phyloP scores from a whole-genome alignment of 768 basidiomycete species.

The Russula sp. region DNA sequence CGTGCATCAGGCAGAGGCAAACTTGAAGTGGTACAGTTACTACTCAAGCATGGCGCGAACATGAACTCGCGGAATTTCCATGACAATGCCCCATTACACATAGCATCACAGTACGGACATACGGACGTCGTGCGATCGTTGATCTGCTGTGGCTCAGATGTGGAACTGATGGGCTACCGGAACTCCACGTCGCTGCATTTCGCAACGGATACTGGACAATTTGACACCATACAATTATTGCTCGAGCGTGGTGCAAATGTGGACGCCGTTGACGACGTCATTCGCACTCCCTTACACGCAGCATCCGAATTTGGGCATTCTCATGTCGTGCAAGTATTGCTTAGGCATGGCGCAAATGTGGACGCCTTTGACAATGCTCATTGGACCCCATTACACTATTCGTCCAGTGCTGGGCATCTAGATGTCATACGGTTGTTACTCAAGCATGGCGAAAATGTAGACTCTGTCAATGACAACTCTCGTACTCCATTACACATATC shows the following conservation, averaged over 20 bases:
- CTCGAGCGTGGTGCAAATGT: too few relatives aligned
- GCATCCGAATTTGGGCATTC: too few relatives aligned
- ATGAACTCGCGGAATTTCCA: background rate
- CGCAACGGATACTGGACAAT: background rate
- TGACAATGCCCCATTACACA: background rate
- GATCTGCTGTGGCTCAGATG: background rate
- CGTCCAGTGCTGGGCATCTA: too few relatives aligned
- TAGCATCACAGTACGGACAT: background rate
- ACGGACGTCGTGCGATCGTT: background rate
- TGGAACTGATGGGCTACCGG: background rate
- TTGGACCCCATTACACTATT: too few relatives aligned
- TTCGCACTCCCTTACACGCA: too few relatives aligned
- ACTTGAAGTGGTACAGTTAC: background rate
- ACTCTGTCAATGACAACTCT: background rate
- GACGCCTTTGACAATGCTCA: too few relatives aligned
- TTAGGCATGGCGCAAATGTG: too few relatives aligned
- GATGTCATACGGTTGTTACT: background rate
- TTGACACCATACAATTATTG: too few relatives aligned
- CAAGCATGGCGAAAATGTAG: background rate
- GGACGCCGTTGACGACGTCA: too few relatives aligned
- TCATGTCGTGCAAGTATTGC: background rate
- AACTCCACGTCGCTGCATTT: background rate
- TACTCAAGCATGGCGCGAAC: background rate
- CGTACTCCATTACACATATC: background rate
- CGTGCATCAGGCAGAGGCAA: background rate